phyloP scores from a whole-genome alignment of 2,329 filamentous ascomycete species.

The Penicillium nordicum region DNA sequence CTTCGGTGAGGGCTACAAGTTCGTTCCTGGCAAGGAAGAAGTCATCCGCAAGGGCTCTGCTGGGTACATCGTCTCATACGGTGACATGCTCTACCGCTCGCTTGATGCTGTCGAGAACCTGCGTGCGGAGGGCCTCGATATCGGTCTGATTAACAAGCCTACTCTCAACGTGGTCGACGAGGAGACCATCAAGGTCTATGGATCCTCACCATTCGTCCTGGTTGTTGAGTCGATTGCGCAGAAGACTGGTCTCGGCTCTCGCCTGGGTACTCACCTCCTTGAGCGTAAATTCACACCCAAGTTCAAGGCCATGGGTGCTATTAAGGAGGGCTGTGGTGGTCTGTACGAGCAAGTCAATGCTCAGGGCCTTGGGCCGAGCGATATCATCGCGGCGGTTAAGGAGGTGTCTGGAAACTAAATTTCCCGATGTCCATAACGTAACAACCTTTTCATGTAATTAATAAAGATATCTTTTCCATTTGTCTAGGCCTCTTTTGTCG shows the following conservation, averaged over 20 bases:
- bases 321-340: constrained; percentile 40
- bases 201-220: constrained; percentile 36
- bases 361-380: constrained; percentile 37
- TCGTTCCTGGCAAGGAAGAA: constrained; percentile 39
- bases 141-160: constrained; percentile 41
- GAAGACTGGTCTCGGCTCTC: constrained; percentile 41
- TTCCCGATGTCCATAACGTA: not conserved
- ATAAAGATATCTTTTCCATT: not conserved
- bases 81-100: constrained; percentile 42
- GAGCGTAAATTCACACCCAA: constrained; percentile 38
- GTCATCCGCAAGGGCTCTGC: constrained; percentile 37
- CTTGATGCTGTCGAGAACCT: constrained; percentile 40
- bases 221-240: constrained; percentile 40
- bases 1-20: constrained; percentile 38
- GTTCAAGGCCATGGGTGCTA: constrained; percentile 37
- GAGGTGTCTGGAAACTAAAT: constrained; percentile 21
- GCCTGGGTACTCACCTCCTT: constrained; percentile 36
- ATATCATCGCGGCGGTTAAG: constrained; percentile 33
- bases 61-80: constrained; percentile 39
- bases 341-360: constrained; percentile 39
- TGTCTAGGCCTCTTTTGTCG: too few species aligned
- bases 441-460: constrained; percentile 1
- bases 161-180: constrained; percentile 41
- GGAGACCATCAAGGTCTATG: constrained; percentile 37
- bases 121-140: constrained; percentile 35